Percentiles rank a stretch among this genome's conserved stretches.
These are phyloP conservation scores for Mycena citricolor DNA, from an alignment of 1,284 basidiomycete genomes.

Conservation along the genomic window DNA sequence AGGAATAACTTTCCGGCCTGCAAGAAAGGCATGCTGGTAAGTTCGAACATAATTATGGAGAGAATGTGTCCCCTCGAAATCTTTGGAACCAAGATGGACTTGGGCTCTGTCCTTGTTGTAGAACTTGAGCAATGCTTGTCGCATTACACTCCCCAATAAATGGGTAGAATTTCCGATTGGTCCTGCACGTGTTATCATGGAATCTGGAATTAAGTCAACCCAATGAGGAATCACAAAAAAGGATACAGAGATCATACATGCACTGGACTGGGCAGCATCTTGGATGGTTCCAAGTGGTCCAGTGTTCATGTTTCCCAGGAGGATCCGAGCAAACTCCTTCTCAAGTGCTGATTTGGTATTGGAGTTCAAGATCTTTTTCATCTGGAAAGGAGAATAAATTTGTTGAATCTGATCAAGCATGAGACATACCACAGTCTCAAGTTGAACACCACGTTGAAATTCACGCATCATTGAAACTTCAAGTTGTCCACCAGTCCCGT, in stretches of 20 bases:
- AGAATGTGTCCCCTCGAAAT: background rate
- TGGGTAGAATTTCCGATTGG: too few species aligned
- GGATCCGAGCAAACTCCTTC: background rate
- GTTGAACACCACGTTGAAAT: constrained; percentile 20
- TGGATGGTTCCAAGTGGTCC: constrained; percentile 5
- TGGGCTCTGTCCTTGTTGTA: constrained; percentile 1
- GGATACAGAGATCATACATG: background rate
- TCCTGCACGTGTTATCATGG: background rate
- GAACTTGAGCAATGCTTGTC: background rate
- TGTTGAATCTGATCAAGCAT: background rate
- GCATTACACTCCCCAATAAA: too few species aligned
- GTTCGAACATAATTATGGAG: too few species aligned
- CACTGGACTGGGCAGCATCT: constrained; percentile 2
- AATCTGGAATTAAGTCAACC: too few species aligned
- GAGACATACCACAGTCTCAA: constrained; percentile 19
- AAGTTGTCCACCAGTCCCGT: constrained; percentile 28
- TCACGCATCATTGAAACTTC: constrained; percentile 32
- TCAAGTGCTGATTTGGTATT: background rate
- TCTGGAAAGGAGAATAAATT: background rate
- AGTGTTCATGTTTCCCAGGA: background rate
- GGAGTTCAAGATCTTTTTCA: background rate
- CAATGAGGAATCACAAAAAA: background rate
- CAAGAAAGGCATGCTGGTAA: too few species aligned
- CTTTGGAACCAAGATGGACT: background rate
- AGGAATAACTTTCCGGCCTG: too few species aligned